phyloP scores from a whole-genome alignment of 306 rosid genomes.

The Sechiopsis laciniata region DNA sequence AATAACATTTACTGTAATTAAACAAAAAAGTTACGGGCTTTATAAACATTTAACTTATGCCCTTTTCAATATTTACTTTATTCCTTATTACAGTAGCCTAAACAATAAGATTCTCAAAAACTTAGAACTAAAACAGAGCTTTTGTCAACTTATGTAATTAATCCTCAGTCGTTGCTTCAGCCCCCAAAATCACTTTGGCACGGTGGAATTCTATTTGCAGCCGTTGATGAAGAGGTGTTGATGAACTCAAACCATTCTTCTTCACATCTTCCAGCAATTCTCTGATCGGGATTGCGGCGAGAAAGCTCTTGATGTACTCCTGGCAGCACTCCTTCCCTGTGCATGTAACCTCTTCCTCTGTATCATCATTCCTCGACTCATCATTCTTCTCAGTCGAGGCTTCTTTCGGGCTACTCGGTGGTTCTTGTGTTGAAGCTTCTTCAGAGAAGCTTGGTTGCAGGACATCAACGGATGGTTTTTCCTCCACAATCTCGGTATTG shows the following conservation, averaged over 20 bases:
- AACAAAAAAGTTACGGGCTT: not conserved
- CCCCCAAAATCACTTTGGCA: slow-evolving; percentile 16
- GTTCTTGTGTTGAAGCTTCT: slow-evolving; percentile 3
- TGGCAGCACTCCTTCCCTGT: slow-evolving; percentile 34
- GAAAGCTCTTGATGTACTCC: slow-evolving; percentile 35
- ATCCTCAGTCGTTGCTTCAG: slow-evolving; percentile 10
- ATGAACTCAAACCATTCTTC: slow-evolving; percentile 31
- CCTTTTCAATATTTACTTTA: not conserved
- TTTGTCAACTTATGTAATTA: slow-evolving; percentile 1
- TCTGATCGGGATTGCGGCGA: slow-evolving; percentile 38
- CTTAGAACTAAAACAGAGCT: not conserved
- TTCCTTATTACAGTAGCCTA: slow-evolving; percentile 4
- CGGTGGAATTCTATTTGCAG: slow-evolving; percentile 38
- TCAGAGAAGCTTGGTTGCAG: not conserved
- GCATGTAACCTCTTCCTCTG: slow-evolving; percentile 28
- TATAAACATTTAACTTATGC: slow-evolving; percentile 22
- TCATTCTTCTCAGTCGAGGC: not conserved
- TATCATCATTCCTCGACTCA: not conserved
- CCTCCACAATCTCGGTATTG: not conserved
- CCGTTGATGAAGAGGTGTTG: slow-evolving; percentile 29
- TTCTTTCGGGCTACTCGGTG: not conserved
- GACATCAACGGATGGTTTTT: not conserved
- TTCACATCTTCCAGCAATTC: slow-evolving; percentile 33
- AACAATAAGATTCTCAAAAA: not conserved
- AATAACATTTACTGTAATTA: not conserved